A percentile compares a stretch with the other conserved stretches of the same genome.
phyloP scores from a whole-genome alignment of 345 rosid species.

The Citrus inodora region DNA sequence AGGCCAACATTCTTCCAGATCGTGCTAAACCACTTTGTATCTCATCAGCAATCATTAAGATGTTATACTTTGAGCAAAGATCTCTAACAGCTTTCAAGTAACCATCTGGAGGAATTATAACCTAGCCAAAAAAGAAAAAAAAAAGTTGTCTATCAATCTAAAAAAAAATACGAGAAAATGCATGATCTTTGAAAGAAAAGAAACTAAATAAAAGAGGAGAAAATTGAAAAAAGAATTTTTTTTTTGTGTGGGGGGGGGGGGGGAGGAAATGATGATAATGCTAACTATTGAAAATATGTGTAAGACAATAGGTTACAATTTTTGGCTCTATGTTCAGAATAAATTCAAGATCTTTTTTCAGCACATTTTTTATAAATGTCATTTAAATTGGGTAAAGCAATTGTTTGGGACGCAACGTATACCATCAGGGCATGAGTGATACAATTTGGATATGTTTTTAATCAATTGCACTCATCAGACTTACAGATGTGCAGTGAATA shows the following conservation, averaged over 20 bases:
- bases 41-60: constrained; percentile 96
- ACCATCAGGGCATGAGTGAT: neutral
- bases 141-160: neutral
- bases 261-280: neutral
- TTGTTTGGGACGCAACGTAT: neutral
- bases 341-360: too few species aligned
- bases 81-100: constrained; percentile 78
- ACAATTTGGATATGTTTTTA: neutral
- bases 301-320: neutral
- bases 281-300: neutral
- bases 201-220: neutral
- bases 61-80: constrained; percentile 72
- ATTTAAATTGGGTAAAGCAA: neutral
- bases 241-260: neutral
- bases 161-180: neutral
- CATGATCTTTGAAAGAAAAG: neutral
- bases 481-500: neutral
- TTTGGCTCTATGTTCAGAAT: too few species aligned
- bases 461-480: neutral
- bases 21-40: constrained; percentile 94
- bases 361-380: too few species aligned
- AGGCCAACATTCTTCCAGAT: constrained; percentile 85
- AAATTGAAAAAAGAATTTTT: neutral
- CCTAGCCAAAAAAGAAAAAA: constrained; percentile 34
- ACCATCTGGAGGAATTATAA: constrained; percentile 80